Percentiles rank a stretch among this genome's conserved stretches.
Evolutionary conservation across 139 green algal species (phyloP).

Genomic region (Diplosphaera chodatii): DNA sequence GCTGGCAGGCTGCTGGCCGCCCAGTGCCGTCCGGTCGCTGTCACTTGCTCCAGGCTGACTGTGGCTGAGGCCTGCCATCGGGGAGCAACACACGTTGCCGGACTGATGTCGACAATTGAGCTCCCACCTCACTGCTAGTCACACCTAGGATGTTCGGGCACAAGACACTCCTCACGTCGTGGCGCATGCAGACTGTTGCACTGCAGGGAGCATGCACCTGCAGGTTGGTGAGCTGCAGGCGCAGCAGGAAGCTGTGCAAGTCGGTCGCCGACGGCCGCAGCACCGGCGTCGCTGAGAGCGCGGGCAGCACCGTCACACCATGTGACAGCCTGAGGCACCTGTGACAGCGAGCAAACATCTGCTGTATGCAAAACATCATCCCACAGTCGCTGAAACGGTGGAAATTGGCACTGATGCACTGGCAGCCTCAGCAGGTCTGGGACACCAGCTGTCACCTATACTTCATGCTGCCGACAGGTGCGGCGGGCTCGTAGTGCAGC

Average conservation of each 20-base stretch:
- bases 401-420: too few species aligned
- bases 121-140: too few species aligned
- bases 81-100: too few species aligned
- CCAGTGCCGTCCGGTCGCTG: not conserved
- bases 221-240: constrained; percentile 13
- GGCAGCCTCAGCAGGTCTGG: too few species aligned
- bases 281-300: constrained; percentile 25
- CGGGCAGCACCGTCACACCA: constrained; percentile 33
- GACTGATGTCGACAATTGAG: too few species aligned
- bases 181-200: not conserved
- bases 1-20: not conserved
- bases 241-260: constrained; percentile 23
- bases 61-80: not conserved
- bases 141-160: too few species aligned
- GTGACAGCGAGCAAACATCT: too few species aligned
- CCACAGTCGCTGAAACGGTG: too few species aligned
- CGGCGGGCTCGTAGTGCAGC: constrained; percentile 45
- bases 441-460: constrained; percentile 14
- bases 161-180: too few species aligned
- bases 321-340: constrained; percentile 40
- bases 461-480: constrained; percentile 13
- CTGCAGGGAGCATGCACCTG: constrained; percentile 1
- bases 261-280: constrained; percentile 14
- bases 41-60: not conserved
- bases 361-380: too few species aligned